phyloP scores from a whole-genome alignment of 2,329 filamentous ascomycete genomes.

The Cladophialophora carrionii region DNA sequence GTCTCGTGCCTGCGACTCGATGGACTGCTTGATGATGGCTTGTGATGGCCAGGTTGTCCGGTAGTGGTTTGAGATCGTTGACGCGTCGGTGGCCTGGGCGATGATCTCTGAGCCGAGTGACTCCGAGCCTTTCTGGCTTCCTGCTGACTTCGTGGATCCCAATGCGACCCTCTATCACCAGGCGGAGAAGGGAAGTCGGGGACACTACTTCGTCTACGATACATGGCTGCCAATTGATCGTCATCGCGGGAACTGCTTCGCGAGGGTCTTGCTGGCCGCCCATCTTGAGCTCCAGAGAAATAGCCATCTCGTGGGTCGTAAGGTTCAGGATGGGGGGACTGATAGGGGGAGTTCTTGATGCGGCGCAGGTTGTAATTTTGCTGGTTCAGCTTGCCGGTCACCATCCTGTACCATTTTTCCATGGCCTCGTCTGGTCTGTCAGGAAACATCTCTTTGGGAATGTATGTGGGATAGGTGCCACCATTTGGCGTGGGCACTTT shows the following conservation, averaged over 20 bases:
- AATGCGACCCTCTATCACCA: conserved; percentile 30
- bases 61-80: conserved; percentile 34
- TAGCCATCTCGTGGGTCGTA: conserved; percentile 35
- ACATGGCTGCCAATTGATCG: conserved; percentile 24
- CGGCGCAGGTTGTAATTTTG: conserved; percentile 57
- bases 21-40: conserved; percentile 20
- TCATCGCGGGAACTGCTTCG: conserved; percentile 33
- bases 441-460: conserved; percentile 74
- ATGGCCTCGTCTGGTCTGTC: conserved; percentile 74
- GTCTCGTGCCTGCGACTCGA: conserved; percentile 16
- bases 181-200: conserved; percentile 35
- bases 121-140: conserved; percentile 32
- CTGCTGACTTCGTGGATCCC: conserved; percentile 23
- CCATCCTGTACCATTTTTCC: conserved; percentile 80
- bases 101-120: conserved; percentile 35
- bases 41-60: conserved; percentile 10
- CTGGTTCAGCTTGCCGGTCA: conserved; percentile 69
- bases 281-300: conserved; percentile 29
- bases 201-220: conserved; percentile 35
- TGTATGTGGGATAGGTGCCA: conserved; percentile 61
- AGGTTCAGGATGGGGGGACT: conserved; percentile 41
- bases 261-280: conserved; percentile 21
- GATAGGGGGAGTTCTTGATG: conserved; percentile 39
- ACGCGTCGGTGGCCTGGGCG: conserved; percentile 21
- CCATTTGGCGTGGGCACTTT: conserved; percentile 72